Evolutionary conservation across 306 rosid species (phyloP).

Genomic region (Prunus kanzakura): DNA sequence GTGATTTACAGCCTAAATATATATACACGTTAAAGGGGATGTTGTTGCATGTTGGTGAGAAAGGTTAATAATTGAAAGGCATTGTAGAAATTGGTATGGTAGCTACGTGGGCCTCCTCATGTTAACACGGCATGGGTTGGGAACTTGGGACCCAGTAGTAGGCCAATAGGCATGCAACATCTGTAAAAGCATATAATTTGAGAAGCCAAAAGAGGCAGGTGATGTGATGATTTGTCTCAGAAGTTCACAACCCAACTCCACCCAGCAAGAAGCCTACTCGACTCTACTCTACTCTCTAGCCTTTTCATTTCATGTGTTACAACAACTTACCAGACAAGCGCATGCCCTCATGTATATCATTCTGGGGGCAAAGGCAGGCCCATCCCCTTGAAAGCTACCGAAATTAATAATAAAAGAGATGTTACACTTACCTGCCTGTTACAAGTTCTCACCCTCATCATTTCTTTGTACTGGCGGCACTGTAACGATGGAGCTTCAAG

Average conservation of each 20-base stretch:
- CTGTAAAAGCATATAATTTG: constrained; percentile 5
- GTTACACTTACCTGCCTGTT: too few species aligned
- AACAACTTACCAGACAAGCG: constrained; percentile 15
- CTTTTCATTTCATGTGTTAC: background rate
- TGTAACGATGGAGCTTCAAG: too few species aligned
- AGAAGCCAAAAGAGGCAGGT: background rate
- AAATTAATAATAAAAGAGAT: too few species aligned
- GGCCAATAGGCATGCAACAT: background rate
- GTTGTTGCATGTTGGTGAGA: background rate
- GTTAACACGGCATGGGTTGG: background rate
- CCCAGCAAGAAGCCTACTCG: background rate
- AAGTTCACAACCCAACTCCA: background rate
- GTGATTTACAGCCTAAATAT: too few species aligned
- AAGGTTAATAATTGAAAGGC: background rate
- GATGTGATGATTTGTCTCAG: background rate
- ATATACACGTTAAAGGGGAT: too few species aligned
- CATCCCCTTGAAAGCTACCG: background rate
- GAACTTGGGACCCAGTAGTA: background rate
- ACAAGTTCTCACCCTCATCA: too few species aligned
- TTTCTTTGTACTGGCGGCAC: too few species aligned
- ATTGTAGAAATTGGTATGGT: background rate
- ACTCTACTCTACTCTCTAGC: too few species aligned
- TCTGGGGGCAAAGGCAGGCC: constrained; percentile 12
- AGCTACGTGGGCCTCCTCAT: background rate
- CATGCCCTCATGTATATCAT: constrained; percentile 23